phyloP scores from a whole-genome alignment of 2,329 filamentous ascomycete genomes.

The Hawksworthiomyces lignivorus region DNA sequence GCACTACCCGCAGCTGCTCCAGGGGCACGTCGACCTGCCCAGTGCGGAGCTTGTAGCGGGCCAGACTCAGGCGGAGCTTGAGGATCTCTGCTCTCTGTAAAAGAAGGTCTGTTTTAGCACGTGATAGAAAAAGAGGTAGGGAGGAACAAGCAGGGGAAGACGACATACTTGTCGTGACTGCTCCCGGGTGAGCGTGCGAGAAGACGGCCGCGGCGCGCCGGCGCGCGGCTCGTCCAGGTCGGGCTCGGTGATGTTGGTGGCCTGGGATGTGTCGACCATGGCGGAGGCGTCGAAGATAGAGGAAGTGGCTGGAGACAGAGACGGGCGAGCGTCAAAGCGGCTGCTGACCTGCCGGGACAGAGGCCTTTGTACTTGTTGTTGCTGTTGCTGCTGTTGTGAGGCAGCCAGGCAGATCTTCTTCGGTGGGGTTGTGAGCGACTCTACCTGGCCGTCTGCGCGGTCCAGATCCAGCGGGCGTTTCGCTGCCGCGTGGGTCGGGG shows the following conservation, averaged over 20 bases:
- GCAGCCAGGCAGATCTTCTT: conserved; percentile 3
- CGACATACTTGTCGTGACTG: conserved; percentile 43
- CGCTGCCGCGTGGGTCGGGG: not conserved
- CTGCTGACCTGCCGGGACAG: too few species aligned
- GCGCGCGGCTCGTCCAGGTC: conserved; percentile 24
- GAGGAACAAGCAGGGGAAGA: not conserved
- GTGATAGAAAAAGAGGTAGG: not conserved
- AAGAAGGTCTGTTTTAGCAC: not conserved
- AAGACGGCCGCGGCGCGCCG: conserved; percentile 7
- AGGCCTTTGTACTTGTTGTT: too few species aligned
- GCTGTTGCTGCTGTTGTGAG: not conserved
- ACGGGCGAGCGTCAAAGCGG: too few species aligned
- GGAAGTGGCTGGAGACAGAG: conserved; percentile 34
- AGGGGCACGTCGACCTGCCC: conserved; percentile 62
- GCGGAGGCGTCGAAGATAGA: conserved; percentile 44
- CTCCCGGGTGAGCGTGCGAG: conserved; percentile 33
- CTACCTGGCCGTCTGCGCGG: not conserved
- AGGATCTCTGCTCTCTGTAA: conserved; percentile 56
- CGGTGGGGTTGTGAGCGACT: not conserved
- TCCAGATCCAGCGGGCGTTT: not conserved
- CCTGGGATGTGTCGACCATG: conserved; percentile 37
- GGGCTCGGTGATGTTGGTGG: conserved; percentile 42
- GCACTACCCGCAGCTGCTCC: conserved; percentile 44
- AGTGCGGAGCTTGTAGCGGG: conserved; percentile 67
- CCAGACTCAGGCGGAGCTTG: conserved; percentile 60